Conservation (phyloP, 352 stramenopile genomes). For the Phytophthora sansomeana region DNA sequence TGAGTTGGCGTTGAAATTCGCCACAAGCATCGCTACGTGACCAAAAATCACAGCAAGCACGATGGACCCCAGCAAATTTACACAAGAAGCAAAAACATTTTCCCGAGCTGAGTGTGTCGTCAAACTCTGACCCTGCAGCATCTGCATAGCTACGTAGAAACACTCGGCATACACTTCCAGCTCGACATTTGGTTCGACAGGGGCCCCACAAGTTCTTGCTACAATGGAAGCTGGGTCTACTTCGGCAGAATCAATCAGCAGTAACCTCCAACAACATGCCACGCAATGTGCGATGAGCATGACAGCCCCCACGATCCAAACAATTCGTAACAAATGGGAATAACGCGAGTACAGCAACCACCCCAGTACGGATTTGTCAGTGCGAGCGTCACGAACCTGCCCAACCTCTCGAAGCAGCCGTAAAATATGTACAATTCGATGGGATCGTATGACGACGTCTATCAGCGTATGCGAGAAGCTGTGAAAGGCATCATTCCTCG, state of each 20-base stretch:
- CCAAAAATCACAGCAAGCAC: constrained; percentile 66
- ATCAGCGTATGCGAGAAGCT: constrained; percentile 21
- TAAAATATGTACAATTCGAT: constrained; percentile 43
- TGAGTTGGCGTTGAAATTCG: constrained; percentile 64
- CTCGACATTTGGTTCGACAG: constrained; percentile 9
- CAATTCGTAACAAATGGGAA: constrained; percentile 50
- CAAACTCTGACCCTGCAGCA: constrained; percentile 53
- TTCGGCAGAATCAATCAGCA: constrained; percentile 16
- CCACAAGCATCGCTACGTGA: constrained; percentile 63
- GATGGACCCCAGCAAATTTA: constrained; percentile 54
- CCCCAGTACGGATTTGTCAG: constrained; percentile 41
- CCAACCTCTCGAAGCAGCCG: constrained; percentile 34
- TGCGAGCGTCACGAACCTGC: constrained; percentile 29
- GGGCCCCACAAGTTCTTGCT: constrained; percentile 21
- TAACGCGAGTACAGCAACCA: constrained; percentile 63
- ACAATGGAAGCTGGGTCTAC: constrained; percentile 7
- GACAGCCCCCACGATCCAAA: constrained; percentile 47
- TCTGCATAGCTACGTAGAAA: constrained; percentile 54
- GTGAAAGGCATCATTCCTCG: constrained; percentile 5
- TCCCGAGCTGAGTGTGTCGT: constrained; percentile 33
- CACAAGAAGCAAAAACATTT: constrained; percentile 47
- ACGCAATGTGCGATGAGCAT: constrained; percentile 61
- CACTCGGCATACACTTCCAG: constrained; percentile 40
- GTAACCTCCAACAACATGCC: constrained; percentile 53
- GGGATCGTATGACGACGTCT: constrained; percentile 32